A percentile compares a stretch with the other conserved stretches of the same genome.
Evolutionary conservation across 2,329 filamentous ascomycete species (phyloP).

Genomic region (Clarireedia hainanense): DNA sequence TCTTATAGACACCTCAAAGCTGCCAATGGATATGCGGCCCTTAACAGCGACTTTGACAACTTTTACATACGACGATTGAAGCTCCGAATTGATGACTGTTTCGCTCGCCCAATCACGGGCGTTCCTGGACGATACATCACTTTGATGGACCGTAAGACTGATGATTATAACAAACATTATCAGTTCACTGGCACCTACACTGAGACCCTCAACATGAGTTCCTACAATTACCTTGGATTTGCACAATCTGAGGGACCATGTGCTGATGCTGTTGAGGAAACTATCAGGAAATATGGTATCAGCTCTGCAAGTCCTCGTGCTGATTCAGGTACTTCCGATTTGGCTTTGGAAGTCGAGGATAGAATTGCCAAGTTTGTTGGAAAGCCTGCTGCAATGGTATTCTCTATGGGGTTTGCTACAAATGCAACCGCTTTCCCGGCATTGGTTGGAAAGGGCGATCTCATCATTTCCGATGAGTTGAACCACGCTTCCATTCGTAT

Average conservation of each 20-base stretch:
- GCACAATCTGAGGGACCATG: conserved; percentile 96
- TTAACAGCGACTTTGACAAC: conserved; percentile 98
- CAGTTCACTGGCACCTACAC: conserved; percentile 83
- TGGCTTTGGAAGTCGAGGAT: conserved; percentile 82
- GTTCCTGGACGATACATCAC: conserved; percentile 94
- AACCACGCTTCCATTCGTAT: conserved; percentile 98
- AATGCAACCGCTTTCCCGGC: conserved; percentile 91
- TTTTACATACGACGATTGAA: conserved; percentile 94
- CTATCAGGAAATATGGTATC: conserved; percentile 77
- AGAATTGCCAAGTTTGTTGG: conserved; percentile 87
- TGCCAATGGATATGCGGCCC: conserved; percentile 82
- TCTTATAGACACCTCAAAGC: conserved; percentile 74
- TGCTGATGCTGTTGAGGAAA: conserved; percentile 84
- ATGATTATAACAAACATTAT: conserved; percentile 89
- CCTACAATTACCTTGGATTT: conserved; percentile 98
- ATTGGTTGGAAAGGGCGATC: conserved; percentile 82
- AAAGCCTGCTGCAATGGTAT: conserved; percentile 91
- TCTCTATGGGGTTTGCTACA: conserved; percentile 98
- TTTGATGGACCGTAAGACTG: conserved; percentile 79
- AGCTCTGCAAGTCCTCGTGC: conserved; percentile 72
- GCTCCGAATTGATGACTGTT: conserved; percentile 93
- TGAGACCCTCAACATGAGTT: conserved; percentile 97
- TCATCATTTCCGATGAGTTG: conserved; percentile 93
- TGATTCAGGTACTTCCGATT: conserved; percentile 79
- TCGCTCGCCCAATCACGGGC: conserved; percentile 83